Conservation (phyloP, 169 alveolate genomes). For the Cryptosporidium ryanae region DNA sequence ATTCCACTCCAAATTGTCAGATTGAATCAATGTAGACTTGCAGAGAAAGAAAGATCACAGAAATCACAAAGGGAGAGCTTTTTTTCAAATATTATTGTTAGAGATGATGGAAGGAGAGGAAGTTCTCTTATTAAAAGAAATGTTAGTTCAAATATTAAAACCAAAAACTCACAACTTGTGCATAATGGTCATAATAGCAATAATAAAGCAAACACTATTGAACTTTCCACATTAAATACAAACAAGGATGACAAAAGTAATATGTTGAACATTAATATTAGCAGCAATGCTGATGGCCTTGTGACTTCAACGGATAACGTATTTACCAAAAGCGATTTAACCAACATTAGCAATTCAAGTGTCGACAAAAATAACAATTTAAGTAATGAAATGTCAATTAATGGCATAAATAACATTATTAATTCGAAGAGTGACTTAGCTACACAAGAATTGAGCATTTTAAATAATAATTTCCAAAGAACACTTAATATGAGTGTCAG, state of each 20-base stretch:
- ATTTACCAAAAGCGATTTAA: background rate
- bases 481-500: conserved; percentile 25
- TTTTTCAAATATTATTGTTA: conserved; percentile 11
- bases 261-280: background rate
- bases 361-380: background rate
- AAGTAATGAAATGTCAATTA: background rate
- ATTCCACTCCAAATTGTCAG: conserved; percentile 78
- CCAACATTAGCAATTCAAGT: background rate
- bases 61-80: conserved; percentile 74
- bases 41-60: conserved; percentile 78
- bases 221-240: conserved; percentile 6
- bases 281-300: too few relatives aligned
- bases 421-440: conserved; percentile 7
- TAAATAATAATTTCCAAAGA: conserved; percentile 31
- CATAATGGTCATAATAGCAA: conserved; percentile 1
- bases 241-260: conserved; percentile 28
- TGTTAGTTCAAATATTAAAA: background rate
- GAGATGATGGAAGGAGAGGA: background rate
- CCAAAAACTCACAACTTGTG: background rate
- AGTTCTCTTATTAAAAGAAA: conserved; percentile 13
- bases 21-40: conserved; percentile 79
- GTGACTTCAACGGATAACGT: too few relatives aligned
- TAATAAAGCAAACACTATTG: conserved; percentile 11
- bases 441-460: background rate
- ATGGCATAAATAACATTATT: background rate